Conservation (phyloP, 2,329 filamentous ascomycete species). For the Didymella arachidicola region DNA sequence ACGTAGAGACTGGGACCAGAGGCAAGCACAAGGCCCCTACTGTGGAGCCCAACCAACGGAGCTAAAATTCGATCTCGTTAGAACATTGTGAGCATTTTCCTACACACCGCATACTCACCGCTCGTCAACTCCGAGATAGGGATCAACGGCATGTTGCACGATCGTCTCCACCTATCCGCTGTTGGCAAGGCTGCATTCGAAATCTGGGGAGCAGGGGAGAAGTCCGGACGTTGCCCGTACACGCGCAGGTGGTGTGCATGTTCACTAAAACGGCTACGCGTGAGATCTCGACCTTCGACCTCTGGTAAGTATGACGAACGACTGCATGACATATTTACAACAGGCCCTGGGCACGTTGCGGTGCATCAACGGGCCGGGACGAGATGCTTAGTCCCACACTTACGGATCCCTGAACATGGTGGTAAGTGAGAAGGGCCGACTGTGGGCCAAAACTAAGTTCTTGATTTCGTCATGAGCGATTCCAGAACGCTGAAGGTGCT, state of each 20-base stretch:
- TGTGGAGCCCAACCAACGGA: neutral
- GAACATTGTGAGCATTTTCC: neutral
- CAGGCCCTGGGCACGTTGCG: neutral
- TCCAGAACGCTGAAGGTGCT: constrained; percentile 12
- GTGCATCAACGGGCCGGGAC: constrained; percentile 13
- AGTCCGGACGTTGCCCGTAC: neutral
- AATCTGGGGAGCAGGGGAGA: constrained; percentile 2
- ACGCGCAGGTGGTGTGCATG: constrained; percentile 6
- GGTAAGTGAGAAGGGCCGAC: constrained; percentile 15
- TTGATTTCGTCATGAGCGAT: constrained; percentile 6
- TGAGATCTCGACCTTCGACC: constrained; percentile 5
- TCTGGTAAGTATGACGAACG: neutral
- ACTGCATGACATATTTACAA: constrained; percentile 18
- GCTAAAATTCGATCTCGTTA: neutral
- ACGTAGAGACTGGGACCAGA: neutral
- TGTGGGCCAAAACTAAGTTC: neutral
- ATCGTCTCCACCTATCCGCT: neutral
- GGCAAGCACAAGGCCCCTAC: neutral
- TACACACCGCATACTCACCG: neutral
- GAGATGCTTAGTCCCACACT: constrained; percentile 12
- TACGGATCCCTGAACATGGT: constrained; percentile 2
- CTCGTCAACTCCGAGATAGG: neutral
- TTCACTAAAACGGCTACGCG: constrained; percentile 1
- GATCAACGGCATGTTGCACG: neutral
- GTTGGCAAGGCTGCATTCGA: constrained; percentile 2